Conservation (phyloP, 768 basidiomycete genomes). For the Amanita inopinata region DNA sequence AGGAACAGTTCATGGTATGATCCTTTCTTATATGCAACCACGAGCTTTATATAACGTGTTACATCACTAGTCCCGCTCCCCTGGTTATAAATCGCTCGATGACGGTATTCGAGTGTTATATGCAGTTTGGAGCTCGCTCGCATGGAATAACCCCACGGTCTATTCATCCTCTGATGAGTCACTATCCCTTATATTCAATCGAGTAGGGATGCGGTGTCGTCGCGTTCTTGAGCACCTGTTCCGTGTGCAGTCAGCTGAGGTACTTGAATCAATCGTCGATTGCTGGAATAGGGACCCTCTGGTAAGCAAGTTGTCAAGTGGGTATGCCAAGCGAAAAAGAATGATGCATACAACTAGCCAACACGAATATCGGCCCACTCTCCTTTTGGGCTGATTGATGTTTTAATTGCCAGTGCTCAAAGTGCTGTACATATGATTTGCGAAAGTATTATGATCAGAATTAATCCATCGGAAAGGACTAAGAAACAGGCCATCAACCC, state of each 20-base stretch:
- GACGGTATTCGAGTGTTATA: conserved; percentile 77
- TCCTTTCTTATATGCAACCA: neutral
- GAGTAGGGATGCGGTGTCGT: conserved; percentile 60
- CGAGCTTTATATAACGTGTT: neutral
- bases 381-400: conserved; percentile 76
- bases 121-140: conserved; percentile 57
- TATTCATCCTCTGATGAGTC: conserved; percentile 59
- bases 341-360: conserved; percentile 12
- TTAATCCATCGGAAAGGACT: conserved; percentile 45
- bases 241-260: conserved; percentile 68
- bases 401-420: conserved; percentile 77
- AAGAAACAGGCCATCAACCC: conserved; percentile 54
- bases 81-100: conserved; percentile 68
- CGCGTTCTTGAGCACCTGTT: conserved; percentile 82
- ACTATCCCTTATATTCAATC: conserved; percentile 52
- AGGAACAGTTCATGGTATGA: conserved; percentile 50
- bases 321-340: neutral
- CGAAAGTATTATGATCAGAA: conserved; percentile 64
- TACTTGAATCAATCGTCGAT: conserved; percentile 74
- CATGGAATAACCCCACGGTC: conserved; percentile 35
- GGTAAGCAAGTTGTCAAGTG: conserved; percentile 26
- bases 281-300: conserved; percentile 62
- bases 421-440: conserved; percentile 83
- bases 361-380: conserved; percentile 32
- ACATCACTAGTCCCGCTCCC: conserved; percentile 48